Evolutionary conservation across 768 basidiomycete species (phyloP), one percentile per base, ranked within the genome.

Genomic region (Pulveroboletus sp.): DNA sequence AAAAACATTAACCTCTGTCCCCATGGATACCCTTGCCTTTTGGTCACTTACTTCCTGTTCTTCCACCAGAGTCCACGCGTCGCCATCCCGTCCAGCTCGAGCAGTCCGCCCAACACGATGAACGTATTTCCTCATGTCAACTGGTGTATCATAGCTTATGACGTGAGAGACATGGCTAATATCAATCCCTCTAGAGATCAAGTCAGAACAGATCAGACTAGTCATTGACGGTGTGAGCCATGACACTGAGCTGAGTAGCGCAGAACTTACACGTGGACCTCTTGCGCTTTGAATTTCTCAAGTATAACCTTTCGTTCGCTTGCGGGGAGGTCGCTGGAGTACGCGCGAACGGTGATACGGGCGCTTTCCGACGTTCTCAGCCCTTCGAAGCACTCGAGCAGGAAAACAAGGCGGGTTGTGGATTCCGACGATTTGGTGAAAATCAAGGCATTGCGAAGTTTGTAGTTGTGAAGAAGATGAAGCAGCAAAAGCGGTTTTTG

Each of bases 361-460:
- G 52, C 49, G 41, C 57, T 55, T 29, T 55, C 56, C 14, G 42
- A 36, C 6, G 53, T 51, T 8, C 57, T 68, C 17, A 80, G 73
- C 14, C 75, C 72, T 69, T 92, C 84, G 56, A 97, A 94, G 57
- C 87, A 86, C 21, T 86, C 79, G 55, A 97, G 81, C 11, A 97
- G 75, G 34, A 76, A 79, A 23, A 94, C 85, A 7, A 98, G 82
- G 9, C 95, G 81, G 4, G 75, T 72, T 0, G 94, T 90, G 0
- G 91, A 92, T 63, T 98, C 94, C 5, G 94, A 86, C 0, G 89
- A 92, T 69, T 97, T 98, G n/a, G 95, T 97, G 71, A 99, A 99
- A 25, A 97, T 85, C 29, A 99, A 74, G 0, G 86, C 88, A 50
- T 88, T 87, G 9, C 67, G 74, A 19, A 93, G 75, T 8, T 72